Conservation (phyloP, 2,329 filamentous ascomycete species). For the Aspergillus sp. region DNA sequence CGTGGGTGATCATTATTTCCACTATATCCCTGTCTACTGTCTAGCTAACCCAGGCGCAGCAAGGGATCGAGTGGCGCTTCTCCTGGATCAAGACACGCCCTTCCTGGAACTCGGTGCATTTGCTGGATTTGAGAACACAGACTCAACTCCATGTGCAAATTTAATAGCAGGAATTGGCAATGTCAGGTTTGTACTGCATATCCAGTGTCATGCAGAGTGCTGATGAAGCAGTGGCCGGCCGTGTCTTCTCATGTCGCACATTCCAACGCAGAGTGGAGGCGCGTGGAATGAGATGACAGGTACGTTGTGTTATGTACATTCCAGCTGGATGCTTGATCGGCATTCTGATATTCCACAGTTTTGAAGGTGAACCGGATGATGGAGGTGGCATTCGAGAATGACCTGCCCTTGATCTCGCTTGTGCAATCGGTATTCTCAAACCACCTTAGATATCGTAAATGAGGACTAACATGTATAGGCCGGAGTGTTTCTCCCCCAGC, state of each 20-base stretch:
- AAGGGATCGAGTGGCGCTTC: slow-evolving; percentile 38
- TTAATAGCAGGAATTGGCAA: slow-evolving; percentile 41
- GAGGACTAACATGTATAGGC: slow-evolving; percentile 23
- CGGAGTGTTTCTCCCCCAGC: slow-evolving; percentile 45
- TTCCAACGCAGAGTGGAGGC: slow-evolving; percentile 44
- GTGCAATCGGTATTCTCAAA: slow-evolving; percentile 34
- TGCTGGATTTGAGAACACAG: slow-evolving; percentile 33
- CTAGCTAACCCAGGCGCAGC: slow-evolving; percentile 22
- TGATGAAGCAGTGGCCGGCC: slow-evolving; percentile 28
- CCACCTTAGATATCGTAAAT: background rate
- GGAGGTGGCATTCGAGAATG: slow-evolving; percentile 41
- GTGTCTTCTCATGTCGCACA: slow-evolving; percentile 43
- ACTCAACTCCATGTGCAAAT: slow-evolving; percentile 39
- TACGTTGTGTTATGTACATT: background rate
- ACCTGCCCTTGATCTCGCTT: slow-evolving; percentile 40
- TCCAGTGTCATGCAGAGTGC: background rate
- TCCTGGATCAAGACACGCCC: slow-evolving; percentile 40
- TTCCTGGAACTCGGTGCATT: slow-evolving; percentile 43
- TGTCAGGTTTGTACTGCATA: slow-evolving; percentile 20
- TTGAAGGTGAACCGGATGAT: slow-evolving; percentile 40
- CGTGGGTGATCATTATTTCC: slow-evolving; percentile 13
- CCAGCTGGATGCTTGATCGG: background rate
- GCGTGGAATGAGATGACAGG: slow-evolving; percentile 47
- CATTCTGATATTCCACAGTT: slow-evolving; percentile 6
- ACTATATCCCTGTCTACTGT: too few relatives aligned